A percentile compares a stretch with the other conserved stretches of the same genome.
These are phyloP conservation scores for Neurospora tetrasperma DNA, from an alignment of 495 filamentous ascomycete species.

Conservation along the genomic window DNA sequence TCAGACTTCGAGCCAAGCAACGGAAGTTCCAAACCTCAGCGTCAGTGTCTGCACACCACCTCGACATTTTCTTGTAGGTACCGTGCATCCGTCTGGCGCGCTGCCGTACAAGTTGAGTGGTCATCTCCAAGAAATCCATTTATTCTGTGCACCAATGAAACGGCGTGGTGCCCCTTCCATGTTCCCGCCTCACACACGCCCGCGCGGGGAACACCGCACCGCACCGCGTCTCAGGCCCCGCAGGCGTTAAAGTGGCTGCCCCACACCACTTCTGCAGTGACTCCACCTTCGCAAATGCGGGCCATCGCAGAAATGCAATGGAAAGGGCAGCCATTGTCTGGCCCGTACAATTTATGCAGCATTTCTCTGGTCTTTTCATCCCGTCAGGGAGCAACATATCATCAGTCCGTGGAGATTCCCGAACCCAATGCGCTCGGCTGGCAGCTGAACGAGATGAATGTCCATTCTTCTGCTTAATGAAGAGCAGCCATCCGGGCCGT, in stretches of 20 bases:
- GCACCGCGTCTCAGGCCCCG: not conserved
- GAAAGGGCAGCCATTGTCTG: not conserved
- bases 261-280: not conserved
- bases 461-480: not conserved
- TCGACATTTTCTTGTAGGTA: not conserved
- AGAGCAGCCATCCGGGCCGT: not conserved
- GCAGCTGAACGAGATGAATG: not conserved
- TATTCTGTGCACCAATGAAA: not conserved
- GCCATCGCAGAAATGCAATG: not conserved
- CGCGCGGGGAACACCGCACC: not conserved
- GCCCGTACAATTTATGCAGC: not conserved
- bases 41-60: not conserved
- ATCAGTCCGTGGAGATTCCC: not conserved
- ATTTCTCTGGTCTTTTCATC: not conserved
- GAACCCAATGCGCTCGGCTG: not conserved
- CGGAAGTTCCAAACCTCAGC: not conserved
- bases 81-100: not conserved
- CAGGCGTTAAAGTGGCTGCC: not conserved
- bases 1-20: not conserved
- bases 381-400: not conserved
- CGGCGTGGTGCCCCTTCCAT: not conserved
- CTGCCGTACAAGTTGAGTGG: not conserved
- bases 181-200: not conserved
- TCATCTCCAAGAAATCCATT: not conserved
- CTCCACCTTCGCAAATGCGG: not conserved